These are phyloP conservation scores for Crithidia expoeki DNA, from an alignment of 208 protist genomes.

Conservation along the genomic window DNA sequence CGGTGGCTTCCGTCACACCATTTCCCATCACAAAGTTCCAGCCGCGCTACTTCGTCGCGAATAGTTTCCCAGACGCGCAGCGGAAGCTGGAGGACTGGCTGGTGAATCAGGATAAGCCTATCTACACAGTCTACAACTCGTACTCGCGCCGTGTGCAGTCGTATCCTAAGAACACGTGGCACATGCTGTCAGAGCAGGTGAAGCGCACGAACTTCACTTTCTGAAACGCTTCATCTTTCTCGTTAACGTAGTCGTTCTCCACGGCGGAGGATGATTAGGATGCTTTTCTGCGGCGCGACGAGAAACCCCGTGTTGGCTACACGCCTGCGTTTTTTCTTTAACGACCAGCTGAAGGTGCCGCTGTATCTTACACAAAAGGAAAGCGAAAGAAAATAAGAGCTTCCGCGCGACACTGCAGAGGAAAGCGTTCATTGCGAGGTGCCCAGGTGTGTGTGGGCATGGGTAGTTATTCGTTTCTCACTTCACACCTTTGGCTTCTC, in stretches of 20 bases:
- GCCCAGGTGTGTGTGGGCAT: too few relatives aligned
- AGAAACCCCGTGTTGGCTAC: background rate
- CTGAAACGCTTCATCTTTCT: background rate
- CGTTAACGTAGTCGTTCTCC: background rate
- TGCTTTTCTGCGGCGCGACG: too few relatives aligned
- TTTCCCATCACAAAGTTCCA: conserved; percentile 96
- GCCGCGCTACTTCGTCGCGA: conserved; percentile 94
- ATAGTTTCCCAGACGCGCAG: conserved; percentile 92
- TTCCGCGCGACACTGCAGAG: too few relatives aligned
- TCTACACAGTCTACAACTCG: conserved; percentile 92
- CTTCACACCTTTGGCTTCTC: too few relatives aligned
- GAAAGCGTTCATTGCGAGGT: too few relatives aligned
- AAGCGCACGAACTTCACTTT: conserved; percentile 45
- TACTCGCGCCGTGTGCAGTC: conserved; percentile 88
- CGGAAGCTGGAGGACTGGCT: conserved; percentile 86
- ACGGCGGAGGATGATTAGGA: background rate
- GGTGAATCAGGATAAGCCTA: conserved; percentile 68
- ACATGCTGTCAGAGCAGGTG: conserved; percentile 61
- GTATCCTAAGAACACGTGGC: conserved; percentile 72
- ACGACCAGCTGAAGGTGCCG: too few relatives aligned
- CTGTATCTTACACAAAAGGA: too few relatives aligned
- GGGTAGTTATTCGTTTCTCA: too few relatives aligned
- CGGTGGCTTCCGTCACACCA: conserved; percentile 46
- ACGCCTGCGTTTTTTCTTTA: background rate
- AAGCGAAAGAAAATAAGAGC: too few relatives aligned